phyloP scores from a whole-genome alignment of 768 basidiomycete genomes.

The Lactifluus volemus region DNA sequence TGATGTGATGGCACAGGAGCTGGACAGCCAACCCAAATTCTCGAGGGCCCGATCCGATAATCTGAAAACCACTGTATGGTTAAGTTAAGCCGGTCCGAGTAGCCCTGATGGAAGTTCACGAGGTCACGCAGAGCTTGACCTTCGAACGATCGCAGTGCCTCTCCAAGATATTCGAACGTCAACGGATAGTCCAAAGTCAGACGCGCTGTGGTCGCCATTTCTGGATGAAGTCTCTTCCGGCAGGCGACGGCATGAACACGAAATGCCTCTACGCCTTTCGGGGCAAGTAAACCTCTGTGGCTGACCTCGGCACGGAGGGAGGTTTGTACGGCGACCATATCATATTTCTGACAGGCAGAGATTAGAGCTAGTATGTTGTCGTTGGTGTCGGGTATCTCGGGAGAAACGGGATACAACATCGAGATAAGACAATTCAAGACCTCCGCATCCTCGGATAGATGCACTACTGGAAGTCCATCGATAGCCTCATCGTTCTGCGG shows the following conservation, averaged over 20 bases:
- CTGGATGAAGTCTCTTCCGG: background rate
- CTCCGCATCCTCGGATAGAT: background rate
- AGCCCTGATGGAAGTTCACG: background rate
- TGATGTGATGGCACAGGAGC: too few relatives aligned
- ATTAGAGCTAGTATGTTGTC: background rate
- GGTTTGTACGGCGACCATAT: background rate
- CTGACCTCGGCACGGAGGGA: background rate
- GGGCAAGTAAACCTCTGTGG: background rate
- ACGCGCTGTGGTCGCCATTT: too few relatives aligned
- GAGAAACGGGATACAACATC: background rate
- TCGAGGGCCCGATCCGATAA: background rate
- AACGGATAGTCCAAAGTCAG: too few relatives aligned
- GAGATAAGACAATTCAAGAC: slow-evolving; percentile 2
- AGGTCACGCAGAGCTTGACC: background rate
- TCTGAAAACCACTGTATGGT: background rate
- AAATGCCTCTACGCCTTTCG: background rate
- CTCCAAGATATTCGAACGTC: background rate
- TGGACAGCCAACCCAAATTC: background rate
- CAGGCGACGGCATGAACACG: background rate
- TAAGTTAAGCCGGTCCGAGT: background rate
- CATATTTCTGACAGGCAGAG: slow-evolving; percentile 4
- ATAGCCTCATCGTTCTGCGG: background rate
- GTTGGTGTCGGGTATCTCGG: background rate
- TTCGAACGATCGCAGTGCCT: background rate
- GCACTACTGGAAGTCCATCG: background rate